Conservation (phyloP, 2,329 filamentous ascomycete genomes). For the Diplodia mutila region DNA sequence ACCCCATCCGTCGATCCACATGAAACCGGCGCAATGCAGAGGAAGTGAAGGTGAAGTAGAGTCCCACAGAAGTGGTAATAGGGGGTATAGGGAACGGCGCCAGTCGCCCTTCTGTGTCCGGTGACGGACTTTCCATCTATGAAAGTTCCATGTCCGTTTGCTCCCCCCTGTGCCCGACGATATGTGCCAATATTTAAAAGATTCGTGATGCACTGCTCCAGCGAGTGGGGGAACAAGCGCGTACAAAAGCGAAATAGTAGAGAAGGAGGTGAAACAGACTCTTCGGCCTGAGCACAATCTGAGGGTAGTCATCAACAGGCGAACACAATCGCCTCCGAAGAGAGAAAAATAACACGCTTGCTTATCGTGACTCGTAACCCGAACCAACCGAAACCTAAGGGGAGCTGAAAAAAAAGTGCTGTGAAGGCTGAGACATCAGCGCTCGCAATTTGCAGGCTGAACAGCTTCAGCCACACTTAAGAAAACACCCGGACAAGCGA, state of each 20-base stretch:
- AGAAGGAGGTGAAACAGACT: not conserved
- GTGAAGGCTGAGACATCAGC: not conserved
- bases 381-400: constrained; percentile 22
- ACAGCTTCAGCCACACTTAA: constrained; percentile 1
- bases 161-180: constrained; percentile 21
- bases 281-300: constrained; percentile 13
- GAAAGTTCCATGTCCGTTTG: constrained; percentile 24
- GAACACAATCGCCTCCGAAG: constrained; percentile 13
- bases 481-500: not conserved
- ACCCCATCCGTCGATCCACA: constrained; percentile 19
- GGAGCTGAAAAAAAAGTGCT: constrained; percentile 1
- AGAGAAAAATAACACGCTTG: constrained; percentile 25
- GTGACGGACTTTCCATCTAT: constrained; percentile 26
- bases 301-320: constrained; percentile 19
- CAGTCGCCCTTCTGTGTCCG: constrained; percentile 24
- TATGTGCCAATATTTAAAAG: constrained; percentile 21
- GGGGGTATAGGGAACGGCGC: constrained; percentile 26
- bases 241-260: not conserved
- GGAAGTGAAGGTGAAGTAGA: constrained; percentile 20
- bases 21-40: constrained; percentile 23
- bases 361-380: constrained; percentile 26
- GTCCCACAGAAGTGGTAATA: constrained; percentile 10
- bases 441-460: constrained; percentile 1
- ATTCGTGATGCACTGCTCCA: constrained; percentile 20
- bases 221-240: constrained; percentile 11